A percentile compares a stretch with the other conserved stretches of the same genome.
These are phyloP conservation scores for Arthrobotrys musiformis DNA, from an alignment of 2,329 filamentous ascomycete species.

Conservation along the genomic window DNA sequence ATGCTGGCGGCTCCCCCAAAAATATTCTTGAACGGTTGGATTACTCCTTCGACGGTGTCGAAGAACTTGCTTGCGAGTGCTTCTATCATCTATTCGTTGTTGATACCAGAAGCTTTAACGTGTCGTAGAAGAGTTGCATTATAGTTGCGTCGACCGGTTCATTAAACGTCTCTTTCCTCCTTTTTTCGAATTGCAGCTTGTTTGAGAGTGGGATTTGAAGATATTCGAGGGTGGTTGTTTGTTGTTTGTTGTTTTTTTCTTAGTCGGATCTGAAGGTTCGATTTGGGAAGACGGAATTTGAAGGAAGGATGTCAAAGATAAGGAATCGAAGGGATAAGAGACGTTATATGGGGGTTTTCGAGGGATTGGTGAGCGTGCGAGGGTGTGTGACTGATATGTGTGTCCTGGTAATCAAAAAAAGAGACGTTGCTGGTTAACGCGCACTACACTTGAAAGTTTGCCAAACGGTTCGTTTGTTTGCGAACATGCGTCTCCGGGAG, in stretches of 20 bases:
- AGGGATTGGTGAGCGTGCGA: background rate
- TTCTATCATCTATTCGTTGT: constrained; percentile 34
- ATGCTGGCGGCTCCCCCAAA: background rate
- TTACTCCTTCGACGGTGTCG: background rate
- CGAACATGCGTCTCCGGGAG: background rate
- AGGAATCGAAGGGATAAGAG: background rate
- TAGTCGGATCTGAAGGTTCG: background rate
- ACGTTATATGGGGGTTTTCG: background rate
- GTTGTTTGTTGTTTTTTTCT: background rate
- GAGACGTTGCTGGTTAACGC: background rate
- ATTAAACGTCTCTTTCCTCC: background rate
- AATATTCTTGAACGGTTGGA: background rate
- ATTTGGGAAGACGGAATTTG: background rate
- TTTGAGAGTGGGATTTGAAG: background rate
- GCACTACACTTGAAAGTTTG: background rate
- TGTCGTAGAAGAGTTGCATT: constrained; percentile 25
- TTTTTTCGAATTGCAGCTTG: background rate
- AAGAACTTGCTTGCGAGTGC: background rate
- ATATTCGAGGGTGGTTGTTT: background rate
- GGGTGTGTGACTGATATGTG: no score
- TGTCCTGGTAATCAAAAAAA: background rate
- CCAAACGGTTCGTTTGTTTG: background rate
- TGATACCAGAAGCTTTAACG: background rate
- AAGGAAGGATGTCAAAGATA: background rate
- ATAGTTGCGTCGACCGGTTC: constrained; percentile 25